Conservation (phyloP, 352 stramenopile genomes). For the Pythium diclinum region DNA sequence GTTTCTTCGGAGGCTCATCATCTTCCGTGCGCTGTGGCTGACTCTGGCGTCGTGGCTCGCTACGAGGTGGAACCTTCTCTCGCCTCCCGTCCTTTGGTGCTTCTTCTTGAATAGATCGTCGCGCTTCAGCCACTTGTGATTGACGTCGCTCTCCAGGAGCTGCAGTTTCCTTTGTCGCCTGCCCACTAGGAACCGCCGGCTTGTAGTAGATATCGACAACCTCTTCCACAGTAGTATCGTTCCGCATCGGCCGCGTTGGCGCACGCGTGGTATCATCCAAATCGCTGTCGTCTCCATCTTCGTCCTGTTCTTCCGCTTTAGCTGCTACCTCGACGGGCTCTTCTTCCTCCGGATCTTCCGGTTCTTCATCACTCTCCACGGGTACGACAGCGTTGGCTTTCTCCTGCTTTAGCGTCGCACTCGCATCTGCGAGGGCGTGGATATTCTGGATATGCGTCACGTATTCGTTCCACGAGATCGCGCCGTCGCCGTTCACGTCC, state of each 20-base stretch:
- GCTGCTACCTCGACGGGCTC: background rate
- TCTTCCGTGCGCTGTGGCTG: background rate
- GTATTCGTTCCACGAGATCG: conserved; percentile 58
- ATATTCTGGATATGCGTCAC: conserved; percentile 47
- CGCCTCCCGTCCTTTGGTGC: background rate
- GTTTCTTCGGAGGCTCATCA: background rate
- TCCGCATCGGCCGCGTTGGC: background rate
- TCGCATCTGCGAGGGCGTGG: conserved; percentile 37
- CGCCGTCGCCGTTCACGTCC: conserved; percentile 47
- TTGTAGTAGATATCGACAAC: conserved; percentile 24
- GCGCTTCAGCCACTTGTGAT: background rate
- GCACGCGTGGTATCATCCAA: background rate
- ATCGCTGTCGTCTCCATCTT: conserved; percentile 12
- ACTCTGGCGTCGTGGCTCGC: background rate
- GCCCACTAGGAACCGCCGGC: background rate
- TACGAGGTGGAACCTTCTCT: background rate
- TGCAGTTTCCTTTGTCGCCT: conserved; percentile 2
- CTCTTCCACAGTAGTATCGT: background rate
- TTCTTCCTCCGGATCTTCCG: conserved; percentile 7
- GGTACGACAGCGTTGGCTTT: background rate
- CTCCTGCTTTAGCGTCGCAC: conserved; percentile 11
- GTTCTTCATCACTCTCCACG: conserved; percentile 7
- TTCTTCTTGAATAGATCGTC: background rate
- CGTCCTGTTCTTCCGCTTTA: background rate
- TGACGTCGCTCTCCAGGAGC: background rate